Conservation (phyloP, 2,329 filamentous ascomycete species). For the Cladosporium sp. region DNA sequence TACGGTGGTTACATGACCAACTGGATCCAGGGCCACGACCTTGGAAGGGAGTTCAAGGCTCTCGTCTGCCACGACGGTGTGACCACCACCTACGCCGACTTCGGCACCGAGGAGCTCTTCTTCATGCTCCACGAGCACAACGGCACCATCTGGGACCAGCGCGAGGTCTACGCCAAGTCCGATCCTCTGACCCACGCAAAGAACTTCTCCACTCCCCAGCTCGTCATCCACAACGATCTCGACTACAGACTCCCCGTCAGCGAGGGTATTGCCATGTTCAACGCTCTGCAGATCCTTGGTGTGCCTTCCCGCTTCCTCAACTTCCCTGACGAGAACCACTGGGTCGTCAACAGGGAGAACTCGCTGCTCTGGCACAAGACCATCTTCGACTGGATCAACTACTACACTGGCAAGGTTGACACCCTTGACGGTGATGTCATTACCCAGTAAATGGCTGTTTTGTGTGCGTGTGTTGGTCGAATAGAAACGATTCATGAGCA, state of each 20-base stretch:
- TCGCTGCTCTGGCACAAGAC: conserved; percentile 33
- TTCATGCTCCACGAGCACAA: conserved; percentile 54
- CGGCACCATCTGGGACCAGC: conserved; percentile 50
- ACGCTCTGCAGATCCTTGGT: conserved; percentile 25
- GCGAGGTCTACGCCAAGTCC: conserved; percentile 23
- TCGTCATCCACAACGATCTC: conserved; percentile 28
- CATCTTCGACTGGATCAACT: conserved; percentile 75
- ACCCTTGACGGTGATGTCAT: conserved; percentile 10
- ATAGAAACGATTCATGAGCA: neutral
- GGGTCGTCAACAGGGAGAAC: conserved; percentile 26
- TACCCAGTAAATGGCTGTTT: conserved; percentile 3
- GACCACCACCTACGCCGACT: conserved; percentile 43
- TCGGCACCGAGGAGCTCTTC: conserved; percentile 51
- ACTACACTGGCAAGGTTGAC: conserved; percentile 48
- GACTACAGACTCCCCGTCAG: conserved; percentile 27
- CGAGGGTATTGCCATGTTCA: conserved; percentile 29
- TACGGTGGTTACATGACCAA: conserved; percentile 43
- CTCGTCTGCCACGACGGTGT: conserved; percentile 73
- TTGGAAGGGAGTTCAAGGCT: conserved; percentile 84
- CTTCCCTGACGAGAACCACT: conserved; percentile 27
- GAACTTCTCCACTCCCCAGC: conserved; percentile 28
- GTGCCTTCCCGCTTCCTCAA: conserved; percentile 27
- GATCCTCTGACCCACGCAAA: conserved; percentile 27
- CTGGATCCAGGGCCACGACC: conserved; percentile 80
- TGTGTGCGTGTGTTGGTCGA: neutral